phyloP scores from a whole-genome alignment of 352 stramenopile species.

The Globisporangium lucens region DNA sequence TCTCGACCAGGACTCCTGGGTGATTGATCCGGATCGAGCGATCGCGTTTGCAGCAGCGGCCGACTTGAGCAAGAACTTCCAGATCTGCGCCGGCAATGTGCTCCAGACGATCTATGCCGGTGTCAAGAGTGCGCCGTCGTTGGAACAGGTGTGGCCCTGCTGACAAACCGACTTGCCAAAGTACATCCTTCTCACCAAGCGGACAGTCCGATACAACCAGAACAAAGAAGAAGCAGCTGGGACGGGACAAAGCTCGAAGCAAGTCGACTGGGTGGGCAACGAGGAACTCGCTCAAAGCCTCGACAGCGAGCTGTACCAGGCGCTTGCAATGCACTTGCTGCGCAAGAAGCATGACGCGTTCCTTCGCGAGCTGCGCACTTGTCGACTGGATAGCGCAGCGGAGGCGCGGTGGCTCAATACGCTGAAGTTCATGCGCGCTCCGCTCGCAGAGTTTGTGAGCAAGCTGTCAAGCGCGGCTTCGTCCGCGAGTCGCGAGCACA shows the following conservation, averaged over 20 bases:
- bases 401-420: constrained; percentile 37
- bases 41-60: neutral
- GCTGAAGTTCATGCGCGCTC: constrained; percentile 26
- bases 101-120: neutral
- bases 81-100: neutral
- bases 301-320: constrained; percentile 19
- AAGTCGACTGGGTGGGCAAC: constrained; percentile 37
- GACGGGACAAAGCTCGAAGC: neutral
- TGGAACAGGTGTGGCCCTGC: constrained; percentile 42
- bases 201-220: constrained; percentile 44
- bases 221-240: neutral
- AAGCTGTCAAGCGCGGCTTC: constrained; percentile 19
- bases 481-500: constrained; percentile 34
- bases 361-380: constrained; percentile 33
- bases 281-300: constrained; percentile 23
- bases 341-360: constrained; percentile 49
- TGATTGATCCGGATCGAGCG: neutral
- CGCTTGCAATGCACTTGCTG: constrained; percentile 37
- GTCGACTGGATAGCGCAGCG: constrained; percentile 27
- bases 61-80: neutral
- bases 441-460: constrained; percentile 28
- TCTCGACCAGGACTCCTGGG: neutral
- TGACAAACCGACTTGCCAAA: constrained; percentile 42
- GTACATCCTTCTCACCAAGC: constrained; percentile 51
- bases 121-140: neutral